Base-by-base conservation (phyloP, 495 filamentous ascomycete genomes). In the Endocarpon pusillum region DNA sequence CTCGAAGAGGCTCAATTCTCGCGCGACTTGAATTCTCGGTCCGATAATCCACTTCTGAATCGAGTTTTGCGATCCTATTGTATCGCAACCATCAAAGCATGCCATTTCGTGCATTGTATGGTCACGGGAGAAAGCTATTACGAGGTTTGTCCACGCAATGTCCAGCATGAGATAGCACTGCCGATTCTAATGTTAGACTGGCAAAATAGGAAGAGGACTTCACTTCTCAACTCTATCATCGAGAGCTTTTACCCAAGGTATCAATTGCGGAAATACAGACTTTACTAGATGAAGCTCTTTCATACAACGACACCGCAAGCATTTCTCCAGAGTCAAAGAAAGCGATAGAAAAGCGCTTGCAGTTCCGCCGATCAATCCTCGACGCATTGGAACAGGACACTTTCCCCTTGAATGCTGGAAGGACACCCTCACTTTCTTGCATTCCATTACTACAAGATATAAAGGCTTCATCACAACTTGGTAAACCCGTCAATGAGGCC, bases 171-270 rank as follows among this genome's bases (percentile, higher is more conserved):
- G 20, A 39, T 23, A 36, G 15, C 30, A 26, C n/a, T 22, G 32
- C 42, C 44, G 29, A 47, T 38, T 25, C 15, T 24, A 34, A n/a
- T n/a, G n/a, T n/a, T n/a, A n/a, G n/a, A n/a, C n/a, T n/a, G n/a
- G n/a, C n/a, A n/a, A n/a, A 28, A 36, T 43, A 91, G 80, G 89
- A 97, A 57, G 89, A 97, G 55, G 89, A 97, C 45, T 94, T 96
- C 43, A 79, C 85, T 16, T 81, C 80, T 3, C 83, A 91, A 49
- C 71, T 86, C 0, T 96, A 87, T 50, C 77, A 83, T 41, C 70
- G 86, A 19, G 67, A 64, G 26, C 64, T 99, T 0, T 57, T 96
- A 19, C 67, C 74, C 22, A 52, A 64, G 3, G 62, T 86, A 23
- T 63, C 73, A 20, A 45, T 53, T 4, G 53, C 59, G 3, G 59